Evolutionary conservation across 257 asterid genomes (phyloP), one percentile per base, ranked within the genome.

Genomic region (Ballota nigra): DNA sequence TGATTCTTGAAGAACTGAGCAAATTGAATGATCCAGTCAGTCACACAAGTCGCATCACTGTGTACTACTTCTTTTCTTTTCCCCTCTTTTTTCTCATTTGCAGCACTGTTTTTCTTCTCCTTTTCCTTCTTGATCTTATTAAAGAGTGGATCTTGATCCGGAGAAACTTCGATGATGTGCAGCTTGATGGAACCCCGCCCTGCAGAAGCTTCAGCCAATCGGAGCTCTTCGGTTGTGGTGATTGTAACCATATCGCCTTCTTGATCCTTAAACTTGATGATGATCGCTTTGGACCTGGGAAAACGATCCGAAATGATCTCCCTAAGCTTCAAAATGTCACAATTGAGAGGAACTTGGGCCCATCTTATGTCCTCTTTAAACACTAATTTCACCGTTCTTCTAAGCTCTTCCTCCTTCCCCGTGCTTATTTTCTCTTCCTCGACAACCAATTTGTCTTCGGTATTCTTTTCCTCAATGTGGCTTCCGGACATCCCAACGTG

Each of bases 321-420:
- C 81, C 90, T 69, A 18, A 92, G 80, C 64, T 68, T 81, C 81
- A 82, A 57, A 61, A 90, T 78, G 58, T 82, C 84, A 71, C 97
- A 90, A 70, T 81, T 78, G 5, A 72, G 28, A 11, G 98, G 98
- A 78, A 90, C 69, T 51, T 86, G 96, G 2, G 95, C 96, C 89
- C 96, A 92, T 66, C 97, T 92, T 82, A 92, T 92, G 58, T 92
- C 98, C 62, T 92, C 97, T 22, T 95, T 95, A 40, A 85, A 88
- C 49, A 88, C 92, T 59, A 92, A 60, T 75, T 92, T 92, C 76
- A 92, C 85, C 0, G 82, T 79, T 70, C 88, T 75, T 70, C 66
- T 75, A 18, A 85, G 78, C 83, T 70, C 86, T 9, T 82, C 88
- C 33, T 82, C 91, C 18, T 65, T 62, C 11, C 71, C 74, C 34